These are phyloP conservation scores for Helicocarpus griseus DNA, from an alignment of 2,329 filamentous ascomycete species.

Conservation along the genomic window DNA sequence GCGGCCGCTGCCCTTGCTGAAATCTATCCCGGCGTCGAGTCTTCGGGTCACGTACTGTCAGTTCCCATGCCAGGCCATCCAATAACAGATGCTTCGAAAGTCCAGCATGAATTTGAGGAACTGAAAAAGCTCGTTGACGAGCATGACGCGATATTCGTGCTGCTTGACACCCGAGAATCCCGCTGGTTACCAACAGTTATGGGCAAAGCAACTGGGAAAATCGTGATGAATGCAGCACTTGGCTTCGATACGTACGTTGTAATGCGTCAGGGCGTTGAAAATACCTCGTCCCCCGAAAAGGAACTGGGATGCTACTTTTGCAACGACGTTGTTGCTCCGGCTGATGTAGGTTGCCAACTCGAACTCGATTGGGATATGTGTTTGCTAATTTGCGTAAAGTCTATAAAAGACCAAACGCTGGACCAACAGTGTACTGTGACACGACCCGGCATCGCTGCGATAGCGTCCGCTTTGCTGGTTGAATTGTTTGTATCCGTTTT, in stretches of 20 bases:
- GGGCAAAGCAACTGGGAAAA: slow-evolving; percentile 84
- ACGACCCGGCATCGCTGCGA: slow-evolving; percentile 80
- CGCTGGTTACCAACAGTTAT: slow-evolving; percentile 94
- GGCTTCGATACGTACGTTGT: slow-evolving; percentile 96
- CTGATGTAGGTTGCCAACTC: slow-evolving; percentile 57
- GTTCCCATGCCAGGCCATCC: slow-evolving; percentile 96
- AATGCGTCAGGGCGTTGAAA: slow-evolving; percentile 80
- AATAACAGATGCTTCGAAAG: slow-evolving; percentile 61
- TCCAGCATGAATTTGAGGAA: slow-evolving; percentile 63
- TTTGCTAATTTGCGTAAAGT: slow-evolving; percentile 43
- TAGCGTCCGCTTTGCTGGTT: slow-evolving; percentile 82
- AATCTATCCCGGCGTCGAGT: slow-evolving; percentile 85
- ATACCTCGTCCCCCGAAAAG: slow-evolving; percentile 45
- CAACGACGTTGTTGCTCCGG: slow-evolving; percentile 91
- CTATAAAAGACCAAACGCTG: slow-evolving; percentile 84
- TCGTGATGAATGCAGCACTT: slow-evolving; percentile 91
- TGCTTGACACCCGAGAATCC: slow-evolving; percentile 93
- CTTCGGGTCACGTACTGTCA: slow-evolving; percentile 67
- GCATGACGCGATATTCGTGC: slow-evolving; percentile 88
- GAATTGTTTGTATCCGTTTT: slow-evolving; percentile 80
- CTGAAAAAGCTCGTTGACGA: slow-evolving; percentile 65
- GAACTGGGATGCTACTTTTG: slow-evolving; percentile 95
- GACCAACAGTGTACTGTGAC: slow-evolving; percentile 98
- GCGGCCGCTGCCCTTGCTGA: slow-evolving; percentile 71
- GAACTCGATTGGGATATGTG: slow-evolving; percentile 15